Conservation (phyloP, 108 stramenopile species). For the Cyclostephanos invisitatus region DNA sequence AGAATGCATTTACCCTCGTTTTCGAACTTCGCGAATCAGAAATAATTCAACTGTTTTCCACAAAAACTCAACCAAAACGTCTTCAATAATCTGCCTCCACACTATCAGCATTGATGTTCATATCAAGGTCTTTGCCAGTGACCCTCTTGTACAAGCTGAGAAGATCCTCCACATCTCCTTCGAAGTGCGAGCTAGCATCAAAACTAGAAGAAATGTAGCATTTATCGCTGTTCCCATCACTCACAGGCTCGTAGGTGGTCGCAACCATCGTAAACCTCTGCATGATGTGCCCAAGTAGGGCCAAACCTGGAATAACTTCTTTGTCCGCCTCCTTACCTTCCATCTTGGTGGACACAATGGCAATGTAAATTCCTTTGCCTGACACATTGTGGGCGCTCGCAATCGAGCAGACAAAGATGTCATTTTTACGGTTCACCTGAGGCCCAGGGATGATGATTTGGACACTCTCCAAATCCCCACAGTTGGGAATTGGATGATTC, state of each 20-base stretch:
- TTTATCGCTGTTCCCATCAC: slow-evolving; percentile 87
- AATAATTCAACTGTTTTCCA: not conserved
- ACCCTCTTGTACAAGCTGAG: slow-evolving; percentile 93
- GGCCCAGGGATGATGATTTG: slow-evolving; percentile 99
- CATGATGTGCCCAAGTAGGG: slow-evolving; percentile 91
- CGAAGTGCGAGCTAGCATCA: slow-evolving; percentile 99
- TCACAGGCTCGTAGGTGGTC: slow-evolving; percentile 88
- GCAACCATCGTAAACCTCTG: slow-evolving; percentile 93
- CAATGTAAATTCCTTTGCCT: slow-evolving; percentile 91
- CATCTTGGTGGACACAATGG: slow-evolving; percentile 95
- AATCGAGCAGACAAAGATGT: slow-evolving; percentile 96
- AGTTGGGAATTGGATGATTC: slow-evolving; percentile 95
- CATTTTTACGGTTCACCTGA: slow-evolving; percentile 93
- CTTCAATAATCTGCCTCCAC: slow-evolving; percentile 87
- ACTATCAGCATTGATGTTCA: slow-evolving; percentile 88
- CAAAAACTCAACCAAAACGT: not conserved
- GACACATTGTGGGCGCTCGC: slow-evolving; percentile 75
- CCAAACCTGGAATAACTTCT: slow-evolving; percentile 93
- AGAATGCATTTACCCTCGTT: not conserved
- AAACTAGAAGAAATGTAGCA: slow-evolving; percentile 94
- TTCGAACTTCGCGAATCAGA: not conserved
- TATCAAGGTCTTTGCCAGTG: slow-evolving; percentile 94
- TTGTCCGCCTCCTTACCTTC: slow-evolving; percentile 92
- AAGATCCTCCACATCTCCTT: slow-evolving; percentile 90
- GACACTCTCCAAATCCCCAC: slow-evolving; percentile 86